These are phyloP conservation scores for Borovskyia barvae DNA, from an alignment of 208 protist species.

Conservation along the genomic window DNA sequence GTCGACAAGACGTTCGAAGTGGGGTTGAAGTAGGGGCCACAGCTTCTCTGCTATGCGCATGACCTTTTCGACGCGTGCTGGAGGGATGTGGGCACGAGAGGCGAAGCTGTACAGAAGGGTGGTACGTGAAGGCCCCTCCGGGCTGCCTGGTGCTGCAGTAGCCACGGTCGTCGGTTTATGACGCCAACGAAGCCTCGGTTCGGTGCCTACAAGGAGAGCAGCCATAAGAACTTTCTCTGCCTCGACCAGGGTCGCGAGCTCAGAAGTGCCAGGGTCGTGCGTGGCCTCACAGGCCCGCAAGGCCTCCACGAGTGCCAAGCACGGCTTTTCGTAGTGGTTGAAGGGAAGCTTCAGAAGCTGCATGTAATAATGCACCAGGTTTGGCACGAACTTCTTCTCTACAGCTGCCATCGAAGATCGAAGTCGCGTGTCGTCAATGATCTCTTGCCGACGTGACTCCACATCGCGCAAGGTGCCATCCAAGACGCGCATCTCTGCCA, in stretches of 20 bases:
- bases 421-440: constrained; percentile 40
- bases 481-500: constrained; percentile 59
- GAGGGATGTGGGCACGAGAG: constrained; percentile 53
- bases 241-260: constrained; percentile 36
- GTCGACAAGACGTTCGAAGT: constrained; percentile 28
- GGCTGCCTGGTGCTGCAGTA: no score
- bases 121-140: constrained; percentile 19
- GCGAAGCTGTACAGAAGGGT: constrained; percentile 63
- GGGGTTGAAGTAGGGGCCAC: constrained; percentile 26
- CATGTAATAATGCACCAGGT: constrained; percentile 63
- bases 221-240: constrained; percentile 53
- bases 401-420: constrained; percentile 31
- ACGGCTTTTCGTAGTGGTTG: constrained; percentile 51
- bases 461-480: constrained; percentile 59
- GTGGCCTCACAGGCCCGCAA: constrained; percentile 18
- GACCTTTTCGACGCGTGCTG: constrained; percentile 45
- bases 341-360: constrained; percentile 58
- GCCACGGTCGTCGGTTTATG: constrained; percentile 23
- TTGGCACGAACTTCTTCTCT: constrained; percentile 29
- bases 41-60: constrained; percentile 42
- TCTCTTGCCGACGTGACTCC: constrained; percentile 45
- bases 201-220: constrained; percentile 54
- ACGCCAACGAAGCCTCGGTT: constrained; percentile 37
- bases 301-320: constrained; percentile 37
- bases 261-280: constrained; percentile 1